phyloP scores from a whole-genome alignment of 306 rosid species.

The Vigna reflexopilosa region DNA sequence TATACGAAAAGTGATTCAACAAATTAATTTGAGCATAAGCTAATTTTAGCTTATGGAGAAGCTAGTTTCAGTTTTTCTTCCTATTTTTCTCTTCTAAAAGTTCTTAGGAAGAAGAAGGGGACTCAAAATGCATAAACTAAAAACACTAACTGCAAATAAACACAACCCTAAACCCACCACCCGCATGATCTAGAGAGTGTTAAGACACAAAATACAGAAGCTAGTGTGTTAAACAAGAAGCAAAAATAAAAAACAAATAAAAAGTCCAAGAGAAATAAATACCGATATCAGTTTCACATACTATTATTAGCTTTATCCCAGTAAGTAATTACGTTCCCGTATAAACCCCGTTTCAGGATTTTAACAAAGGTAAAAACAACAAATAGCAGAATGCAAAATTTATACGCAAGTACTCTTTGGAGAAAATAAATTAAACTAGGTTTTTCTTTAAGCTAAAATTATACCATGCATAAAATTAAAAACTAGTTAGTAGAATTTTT shows the following conservation, averaged over 20 bases:
- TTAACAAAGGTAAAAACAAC: not conserved
- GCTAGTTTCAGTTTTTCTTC: too few relatives aligned
- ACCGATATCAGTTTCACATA: not conserved
- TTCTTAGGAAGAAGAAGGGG: too few relatives aligned
- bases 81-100: too few relatives aligned
- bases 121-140: not conserved
- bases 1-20: too few relatives aligned
- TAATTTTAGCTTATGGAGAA: too few relatives aligned
- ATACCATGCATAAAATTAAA: not conserved
- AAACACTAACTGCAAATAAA: not conserved
- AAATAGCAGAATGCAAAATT: not conserved
- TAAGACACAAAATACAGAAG: not conserved
- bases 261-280: not conserved
- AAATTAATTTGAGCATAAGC: too few relatives aligned
- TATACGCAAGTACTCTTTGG: not conserved
- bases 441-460: not conserved
- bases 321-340: not conserved
- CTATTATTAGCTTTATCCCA: not conserved
- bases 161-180: constrained; percentile 12
- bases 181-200: not conserved
- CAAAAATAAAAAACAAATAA: not conserved
- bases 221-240: not conserved
- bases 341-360: not conserved
- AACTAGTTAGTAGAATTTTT: too few relatives aligned
- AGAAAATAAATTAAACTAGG: not conserved